phyloP scores from a whole-genome alignment of 768 basidiomycete species.

The Mrakia blollopis region DNA sequence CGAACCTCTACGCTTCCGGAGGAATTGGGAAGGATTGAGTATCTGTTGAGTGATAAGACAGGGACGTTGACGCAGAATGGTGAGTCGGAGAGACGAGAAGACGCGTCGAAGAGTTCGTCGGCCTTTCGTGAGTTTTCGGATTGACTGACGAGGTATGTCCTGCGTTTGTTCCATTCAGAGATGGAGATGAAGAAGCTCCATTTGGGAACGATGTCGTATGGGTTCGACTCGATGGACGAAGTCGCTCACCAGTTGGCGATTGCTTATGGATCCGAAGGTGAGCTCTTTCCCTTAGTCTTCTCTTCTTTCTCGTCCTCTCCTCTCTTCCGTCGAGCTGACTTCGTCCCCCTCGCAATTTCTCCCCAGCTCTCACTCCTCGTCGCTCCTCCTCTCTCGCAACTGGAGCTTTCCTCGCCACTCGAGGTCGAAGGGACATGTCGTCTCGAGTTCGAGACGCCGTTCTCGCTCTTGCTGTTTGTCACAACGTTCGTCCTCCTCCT shows the following conservation, averaged over 20 bases:
- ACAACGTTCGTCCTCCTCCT: slow-evolving; percentile 67
- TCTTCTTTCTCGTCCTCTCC: neutral
- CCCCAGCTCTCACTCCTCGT: slow-evolving; percentile 35
- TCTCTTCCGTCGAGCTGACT: neutral
- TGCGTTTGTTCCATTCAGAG: slow-evolving; percentile 56
- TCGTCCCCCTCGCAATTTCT: neutral
- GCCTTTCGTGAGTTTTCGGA: no score
- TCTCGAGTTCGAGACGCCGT: slow-evolving; percentile 88
- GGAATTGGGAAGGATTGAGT: slow-evolving; percentile 52
- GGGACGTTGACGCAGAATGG: slow-evolving; percentile 97
- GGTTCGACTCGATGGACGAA: slow-evolving; percentile 98
- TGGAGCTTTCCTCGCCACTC: slow-evolving; percentile 72
- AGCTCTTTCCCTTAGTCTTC: slow-evolving; percentile 31
- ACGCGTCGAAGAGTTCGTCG: no score
- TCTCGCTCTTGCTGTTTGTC: slow-evolving; percentile 86
- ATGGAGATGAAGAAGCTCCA: slow-evolving; percentile 99
- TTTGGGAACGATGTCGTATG: slow-evolving; percentile 97
- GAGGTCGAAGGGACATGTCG: slow-evolving; percentile 91
- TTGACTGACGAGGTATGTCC: no score
- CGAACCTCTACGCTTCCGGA: slow-evolving; percentile 96
- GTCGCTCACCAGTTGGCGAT: slow-evolving; percentile 84
- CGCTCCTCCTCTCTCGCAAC: slow-evolving; percentile 60
- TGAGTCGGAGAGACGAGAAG: slow-evolving; percentile 43
- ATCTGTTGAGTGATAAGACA: slow-evolving; percentile 94
- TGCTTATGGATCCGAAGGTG: slow-evolving; percentile 63